Evolutionary conservation across 2,329 filamentous ascomycete species (phyloP), one percentile per base, ranked within the genome.

Genomic region (Xylaria sp.): DNA sequence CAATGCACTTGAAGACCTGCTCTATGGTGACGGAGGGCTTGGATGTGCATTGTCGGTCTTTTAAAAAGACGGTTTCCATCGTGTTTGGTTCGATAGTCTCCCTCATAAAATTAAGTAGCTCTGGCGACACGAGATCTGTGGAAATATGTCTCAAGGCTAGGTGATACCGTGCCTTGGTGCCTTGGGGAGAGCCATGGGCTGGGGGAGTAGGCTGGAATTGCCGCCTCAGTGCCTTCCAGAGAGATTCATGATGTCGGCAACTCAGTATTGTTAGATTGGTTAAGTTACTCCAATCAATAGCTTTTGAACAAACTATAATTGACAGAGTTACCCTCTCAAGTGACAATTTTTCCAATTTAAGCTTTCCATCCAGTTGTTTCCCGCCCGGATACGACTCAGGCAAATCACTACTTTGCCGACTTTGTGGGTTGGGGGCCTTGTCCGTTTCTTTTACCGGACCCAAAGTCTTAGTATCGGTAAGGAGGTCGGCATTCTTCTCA

Each of bases 11-110:
- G 80, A 92, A 93, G 70, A 96, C 91, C 21, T 88, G 83, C 42
- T 93, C 89, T 63, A 94, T 86, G 2, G 87, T 85, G 0, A 94
- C 90, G 8, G 81, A 81, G 0, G 88, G 77, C 23, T 74, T 72
- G 10, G 64, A 86, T 78, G 78, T 86, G 77, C 67, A 85, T 78
- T 73, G 86, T 76, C 82, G 81, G 68, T 94, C 91, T 78, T 94
- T 92, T 58, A 96, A 80, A 77, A 94, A 94, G 10, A 96, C 83
- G 9, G 90, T 90, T 79, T 96, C 91, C n/a, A 96, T 83, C 32
- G 88, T 91, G 78, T 96, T 93, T 0, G 93, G 93, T 23, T 90
- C 90, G 44, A 96, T 83, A 0, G 92, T 91, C 69, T 94, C 91
- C 74, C 91, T 92, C 70, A 96, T 84, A 76, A 96, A 95, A 1